These are phyloP conservation scores for Stagonosporopsis cucurbitacearum DNA, from an alignment of 2,329 filamentous ascomycete genomes.

Conservation along the genomic window DNA sequence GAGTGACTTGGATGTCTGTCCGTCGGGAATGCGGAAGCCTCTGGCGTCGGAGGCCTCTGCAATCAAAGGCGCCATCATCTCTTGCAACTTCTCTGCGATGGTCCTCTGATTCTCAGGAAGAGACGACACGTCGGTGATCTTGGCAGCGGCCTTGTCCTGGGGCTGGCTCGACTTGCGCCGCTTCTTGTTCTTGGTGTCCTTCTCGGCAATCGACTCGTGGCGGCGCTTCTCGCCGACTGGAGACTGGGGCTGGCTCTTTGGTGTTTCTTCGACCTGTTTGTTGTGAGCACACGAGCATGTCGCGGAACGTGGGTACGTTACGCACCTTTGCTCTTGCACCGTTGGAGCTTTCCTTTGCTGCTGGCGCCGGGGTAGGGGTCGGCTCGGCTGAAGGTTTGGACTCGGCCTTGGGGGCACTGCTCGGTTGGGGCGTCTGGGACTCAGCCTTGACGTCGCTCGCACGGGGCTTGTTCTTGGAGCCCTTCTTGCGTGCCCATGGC, in stretches of 20 bases:
- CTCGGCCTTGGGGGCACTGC: constrained; percentile 23
- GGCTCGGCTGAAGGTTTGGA: constrained; percentile 5
- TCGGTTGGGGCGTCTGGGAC: constrained; percentile 27
- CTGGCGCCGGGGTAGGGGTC: constrained; percentile 25
- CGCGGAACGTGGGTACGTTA: too few relatives aligned
- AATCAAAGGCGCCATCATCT: constrained; percentile 71
- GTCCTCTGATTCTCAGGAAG: constrained; percentile 71
- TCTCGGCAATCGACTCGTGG: constrained; percentile 41
- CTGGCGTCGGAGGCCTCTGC: constrained; percentile 70
- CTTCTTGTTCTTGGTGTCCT: constrained; percentile 43
- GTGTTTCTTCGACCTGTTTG: constrained; percentile 26
- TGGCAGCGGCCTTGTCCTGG: constrained; percentile 31
- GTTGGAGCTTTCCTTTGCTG: constrained; percentile 31
- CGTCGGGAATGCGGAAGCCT: constrained; percentile 67
- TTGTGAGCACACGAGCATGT: constrained; percentile 9
- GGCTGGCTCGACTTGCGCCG: constrained; percentile 47
- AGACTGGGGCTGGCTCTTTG: constrained; percentile 43
- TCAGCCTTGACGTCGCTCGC: constrained; percentile 66
- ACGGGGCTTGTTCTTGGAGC: constrained; percentile 66
- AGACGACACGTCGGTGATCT: constrained; percentile 28
- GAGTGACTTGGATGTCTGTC: constrained; percentile 67
- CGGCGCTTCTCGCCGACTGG: constrained; percentile 48
- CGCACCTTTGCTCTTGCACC: constrained; percentile 37
- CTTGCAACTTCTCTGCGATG: constrained; percentile 73
- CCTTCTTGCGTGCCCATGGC: constrained; percentile 75